These are phyloP conservation scores for Rhynchospora breviuscula DNA, from an alignment of 176 grass and related monocot species.

Conservation along the genomic window DNA sequence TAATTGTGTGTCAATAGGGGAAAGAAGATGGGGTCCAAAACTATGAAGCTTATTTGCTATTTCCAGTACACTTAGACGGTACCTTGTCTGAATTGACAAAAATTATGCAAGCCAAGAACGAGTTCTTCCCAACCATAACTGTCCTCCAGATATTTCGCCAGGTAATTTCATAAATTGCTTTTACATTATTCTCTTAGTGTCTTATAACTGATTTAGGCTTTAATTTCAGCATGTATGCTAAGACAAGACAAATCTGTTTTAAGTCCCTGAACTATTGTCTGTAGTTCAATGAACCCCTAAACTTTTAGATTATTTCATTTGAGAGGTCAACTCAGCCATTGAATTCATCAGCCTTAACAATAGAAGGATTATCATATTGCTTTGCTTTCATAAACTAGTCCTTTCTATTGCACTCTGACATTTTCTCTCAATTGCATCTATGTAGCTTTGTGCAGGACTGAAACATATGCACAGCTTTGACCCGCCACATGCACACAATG, in stretches of 20 bases:
- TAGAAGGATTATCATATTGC: not conserved
- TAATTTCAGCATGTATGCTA: not conserved
- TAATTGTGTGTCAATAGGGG: conserved; percentile 34
- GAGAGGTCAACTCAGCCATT: not conserved
- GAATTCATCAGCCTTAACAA: not conserved
- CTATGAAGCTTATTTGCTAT: conserved; percentile 82
- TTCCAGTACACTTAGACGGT: conserved; percentile 90
- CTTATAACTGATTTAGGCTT: conserved; percentile 11
- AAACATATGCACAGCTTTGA: conserved; percentile 94
- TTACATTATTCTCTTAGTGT: not conserved
- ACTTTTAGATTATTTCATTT: not conserved
- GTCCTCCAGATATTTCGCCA: conserved; percentile 90
- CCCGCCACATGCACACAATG: conserved; percentile 78
- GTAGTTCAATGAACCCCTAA: no score
- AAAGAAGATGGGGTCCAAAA: conserved; percentile 57
- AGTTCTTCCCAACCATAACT: conserved; percentile 46
- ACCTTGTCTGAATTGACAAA: conserved; percentile 59
- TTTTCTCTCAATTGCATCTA: conserved; percentile 9
- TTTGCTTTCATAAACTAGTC: not conserved
- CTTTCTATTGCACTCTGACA: not conserved
- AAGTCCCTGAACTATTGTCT: no score
- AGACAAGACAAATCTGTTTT: not conserved
- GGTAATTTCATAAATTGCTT: conserved; percentile 37
- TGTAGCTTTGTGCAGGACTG: conserved; percentile 75
- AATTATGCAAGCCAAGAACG: conserved; percentile 63